Percentiles rank a stretch among this genome's conserved stretches.
Conservation (phyloP, 2,329 filamentous ascomycete species). For the Whalleya microplaca region DNA sequence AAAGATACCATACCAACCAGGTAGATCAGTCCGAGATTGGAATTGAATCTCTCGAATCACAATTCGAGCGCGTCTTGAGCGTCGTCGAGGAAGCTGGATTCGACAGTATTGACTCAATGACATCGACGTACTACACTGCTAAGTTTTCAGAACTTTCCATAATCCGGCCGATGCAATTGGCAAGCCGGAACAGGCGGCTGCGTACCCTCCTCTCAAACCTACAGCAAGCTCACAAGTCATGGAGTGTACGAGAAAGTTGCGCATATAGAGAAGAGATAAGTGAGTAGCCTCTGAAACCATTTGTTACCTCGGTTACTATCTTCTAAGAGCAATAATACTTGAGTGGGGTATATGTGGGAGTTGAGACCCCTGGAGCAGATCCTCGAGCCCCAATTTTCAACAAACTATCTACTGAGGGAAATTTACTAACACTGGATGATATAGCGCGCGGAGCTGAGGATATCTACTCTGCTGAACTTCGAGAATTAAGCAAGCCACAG, state of each 20-base stretch:
- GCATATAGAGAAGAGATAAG: not conserved
- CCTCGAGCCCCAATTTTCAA: not conserved
- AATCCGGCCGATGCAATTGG: not conserved
- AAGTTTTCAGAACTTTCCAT: not conserved
- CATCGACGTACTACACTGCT: not conserved
- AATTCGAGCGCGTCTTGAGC: constrained; percentile 1
- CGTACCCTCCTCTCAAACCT: not conserved
- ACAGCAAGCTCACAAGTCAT: not conserved
- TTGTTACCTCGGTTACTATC: not conserved
- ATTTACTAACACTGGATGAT: not conserved
- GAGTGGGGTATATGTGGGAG: not conserved
- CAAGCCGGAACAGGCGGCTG: not conserved
- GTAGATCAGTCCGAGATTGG: not conserved
- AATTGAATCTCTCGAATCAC: not conserved
- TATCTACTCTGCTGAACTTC: not conserved
- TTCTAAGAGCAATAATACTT: not conserved
- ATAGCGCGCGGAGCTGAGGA: not conserved
- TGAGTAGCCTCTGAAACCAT: not conserved
- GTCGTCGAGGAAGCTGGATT: constrained; percentile 1
- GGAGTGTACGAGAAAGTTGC: not conserved
- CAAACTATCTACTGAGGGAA: not conserved
- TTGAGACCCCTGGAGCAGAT: not conserved
- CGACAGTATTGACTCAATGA: not conserved
- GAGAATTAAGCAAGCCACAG: not conserved
- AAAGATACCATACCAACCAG: not conserved